Percentiles rank a stretch among this genome's conserved stretches.
Evolutionary conservation across 176 grass and related monocot genomes (phyloP).

Genomic region (Pontederia crassipes): DNA sequence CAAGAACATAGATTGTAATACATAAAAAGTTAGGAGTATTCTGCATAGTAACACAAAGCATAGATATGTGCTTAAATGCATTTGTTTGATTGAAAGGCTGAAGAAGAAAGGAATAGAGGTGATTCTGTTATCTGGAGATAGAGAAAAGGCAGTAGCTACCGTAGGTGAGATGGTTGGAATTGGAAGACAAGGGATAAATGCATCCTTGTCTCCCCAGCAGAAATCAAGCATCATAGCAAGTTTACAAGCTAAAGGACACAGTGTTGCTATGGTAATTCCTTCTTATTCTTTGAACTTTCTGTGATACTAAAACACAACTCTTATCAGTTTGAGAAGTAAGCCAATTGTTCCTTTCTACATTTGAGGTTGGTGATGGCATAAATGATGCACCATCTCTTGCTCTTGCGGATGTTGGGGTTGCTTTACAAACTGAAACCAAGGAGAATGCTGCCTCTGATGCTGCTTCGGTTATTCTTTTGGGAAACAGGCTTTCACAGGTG

Average conservation of each 20-base stretch:
- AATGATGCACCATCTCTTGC: constrained; percentile 92
- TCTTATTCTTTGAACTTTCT: background rate
- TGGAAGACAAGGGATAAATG: constrained; percentile 40
- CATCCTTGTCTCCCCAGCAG: constrained; percentile 64
- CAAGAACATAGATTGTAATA: too few species aligned
- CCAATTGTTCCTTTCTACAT: constrained; percentile 14
- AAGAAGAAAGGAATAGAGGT: constrained; percentile 51
- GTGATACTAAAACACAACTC: too few species aligned
- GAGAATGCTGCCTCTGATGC: constrained; percentile 91
- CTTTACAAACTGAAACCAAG: constrained; percentile 64
- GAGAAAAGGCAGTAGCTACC: constrained; percentile 73
- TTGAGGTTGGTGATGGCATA: constrained; percentile 86
- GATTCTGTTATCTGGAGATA: constrained; percentile 74
- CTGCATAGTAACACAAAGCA: background rate
- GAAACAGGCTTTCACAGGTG: constrained; percentile 81
- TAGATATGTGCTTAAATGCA: constrained; percentile 4
- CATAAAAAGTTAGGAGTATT: background rate
- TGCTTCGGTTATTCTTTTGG: constrained; percentile 82
- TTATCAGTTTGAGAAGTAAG: background rate
- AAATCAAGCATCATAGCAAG: constrained; percentile 76
- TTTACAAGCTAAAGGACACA: constrained; percentile 54
- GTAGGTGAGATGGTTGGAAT: constrained; percentile 69
- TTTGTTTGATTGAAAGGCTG: constrained; percentile 44
- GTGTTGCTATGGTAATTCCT: constrained; percentile 74
- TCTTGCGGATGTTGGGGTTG: constrained; percentile 85